These are phyloP conservation scores for Rhizopogon hawkerae DNA, from an alignment of 1,284 basidiomycete species.

Conservation along the genomic window DNA sequence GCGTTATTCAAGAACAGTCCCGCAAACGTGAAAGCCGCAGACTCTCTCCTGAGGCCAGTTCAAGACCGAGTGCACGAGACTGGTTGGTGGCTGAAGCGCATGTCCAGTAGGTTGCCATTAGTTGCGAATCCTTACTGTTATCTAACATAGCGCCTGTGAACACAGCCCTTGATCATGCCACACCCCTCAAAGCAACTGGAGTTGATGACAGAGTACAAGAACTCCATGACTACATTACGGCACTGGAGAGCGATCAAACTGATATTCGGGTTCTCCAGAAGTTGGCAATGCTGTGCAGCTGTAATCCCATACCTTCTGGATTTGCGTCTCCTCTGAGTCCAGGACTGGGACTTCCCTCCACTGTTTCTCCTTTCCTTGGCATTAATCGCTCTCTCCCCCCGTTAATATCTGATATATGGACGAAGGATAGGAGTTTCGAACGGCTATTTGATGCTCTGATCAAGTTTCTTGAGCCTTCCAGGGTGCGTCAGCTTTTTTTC, in stretches of 20 bases:
- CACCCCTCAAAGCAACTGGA: slow-evolving; percentile 32
- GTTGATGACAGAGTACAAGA: slow-evolving; percentile 36
- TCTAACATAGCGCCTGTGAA: slow-evolving; percentile 11
- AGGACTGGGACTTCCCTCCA: slow-evolving; percentile 33
- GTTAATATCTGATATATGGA: slow-evolving; percentile 53
- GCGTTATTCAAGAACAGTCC: slow-evolving; percentile 76
- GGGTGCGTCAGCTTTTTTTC: slow-evolving; percentile 33
- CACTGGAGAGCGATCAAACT: slow-evolving; percentile 44
- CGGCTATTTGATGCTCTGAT: slow-evolving; percentile 55
- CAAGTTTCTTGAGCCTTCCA: slow-evolving; percentile 47
- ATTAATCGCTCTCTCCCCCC: slow-evolving; percentile 33
- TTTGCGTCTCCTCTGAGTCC: slow-evolving; percentile 37
- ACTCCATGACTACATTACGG: slow-evolving; percentile 42
- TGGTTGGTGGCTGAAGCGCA: slow-evolving; percentile 72
- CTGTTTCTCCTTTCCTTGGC: slow-evolving; percentile 42
- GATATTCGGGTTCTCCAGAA: slow-evolving; percentile 49
- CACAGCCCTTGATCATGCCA: slow-evolving; percentile 44
- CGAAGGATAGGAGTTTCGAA: slow-evolving; percentile 56
- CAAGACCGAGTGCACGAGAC: slow-evolving; percentile 53
- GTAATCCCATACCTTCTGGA: slow-evolving; percentile 43
- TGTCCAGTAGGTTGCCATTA: slow-evolving; percentile 37
- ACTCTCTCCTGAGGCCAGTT: slow-evolving; percentile 58
- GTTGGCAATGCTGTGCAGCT: slow-evolving; percentile 51
- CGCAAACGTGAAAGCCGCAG: slow-evolving; percentile 35
- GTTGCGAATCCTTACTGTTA: slow-evolving; percentile 6